Evolutionary conservation across 257 asterid genomes (phyloP).

Genomic region (Solanum arcanum): DNA sequence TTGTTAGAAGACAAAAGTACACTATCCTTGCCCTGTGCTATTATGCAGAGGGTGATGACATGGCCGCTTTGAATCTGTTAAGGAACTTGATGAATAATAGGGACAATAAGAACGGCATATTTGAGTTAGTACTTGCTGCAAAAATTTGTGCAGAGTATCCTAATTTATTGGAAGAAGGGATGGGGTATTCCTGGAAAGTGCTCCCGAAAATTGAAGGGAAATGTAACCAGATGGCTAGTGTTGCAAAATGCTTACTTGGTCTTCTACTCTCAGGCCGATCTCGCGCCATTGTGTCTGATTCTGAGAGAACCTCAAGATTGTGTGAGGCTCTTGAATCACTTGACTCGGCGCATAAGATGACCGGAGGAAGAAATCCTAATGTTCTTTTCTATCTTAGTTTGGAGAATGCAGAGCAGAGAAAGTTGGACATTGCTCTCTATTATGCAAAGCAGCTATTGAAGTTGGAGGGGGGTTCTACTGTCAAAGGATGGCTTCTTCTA

Average conservation of each 20-base stretch:
- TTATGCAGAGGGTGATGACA: slow-evolving; percentile 52
- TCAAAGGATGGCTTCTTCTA: slow-evolving; percentile 69
- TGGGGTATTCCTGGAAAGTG: slow-evolving; percentile 23
- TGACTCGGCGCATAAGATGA: slow-evolving; percentile 43
- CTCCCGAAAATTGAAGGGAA: slow-evolving; percentile 15
- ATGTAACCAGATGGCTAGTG: slow-evolving; percentile 34
- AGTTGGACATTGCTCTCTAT: slow-evolving; percentile 60
- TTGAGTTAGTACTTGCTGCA: slow-evolving; percentile 63
- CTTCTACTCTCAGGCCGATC: slow-evolving; percentile 54
- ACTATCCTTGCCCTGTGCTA: slow-evolving; percentile 57
- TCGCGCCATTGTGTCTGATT: slow-evolving; percentile 35
- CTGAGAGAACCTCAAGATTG: slow-evolving; percentile 38
- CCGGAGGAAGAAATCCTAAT: slow-evolving; percentile 26
- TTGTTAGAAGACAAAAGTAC: slow-evolving; percentile 39
- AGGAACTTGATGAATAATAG: slow-evolving; percentile 49
- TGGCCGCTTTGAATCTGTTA: slow-evolving; percentile 48
- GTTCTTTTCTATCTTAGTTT: slow-evolving; percentile 51
- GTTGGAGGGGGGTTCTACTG: slow-evolving; percentile 54
- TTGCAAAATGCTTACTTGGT: slow-evolving; percentile 46
- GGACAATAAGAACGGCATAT: slow-evolving; percentile 26
- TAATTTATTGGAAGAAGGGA: slow-evolving; percentile 48
- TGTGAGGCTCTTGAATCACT: slow-evolving; percentile 64
- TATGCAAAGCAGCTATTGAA: slow-evolving; percentile 57
- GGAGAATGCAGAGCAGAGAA: slow-evolving; percentile 87
- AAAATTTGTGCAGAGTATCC: slow-evolving; percentile 53